These are phyloP conservation scores for Parathielavia hyrcaniae DNA, from an alignment of 495 filamentous ascomycete genomes.

Conservation along the genomic window DNA sequence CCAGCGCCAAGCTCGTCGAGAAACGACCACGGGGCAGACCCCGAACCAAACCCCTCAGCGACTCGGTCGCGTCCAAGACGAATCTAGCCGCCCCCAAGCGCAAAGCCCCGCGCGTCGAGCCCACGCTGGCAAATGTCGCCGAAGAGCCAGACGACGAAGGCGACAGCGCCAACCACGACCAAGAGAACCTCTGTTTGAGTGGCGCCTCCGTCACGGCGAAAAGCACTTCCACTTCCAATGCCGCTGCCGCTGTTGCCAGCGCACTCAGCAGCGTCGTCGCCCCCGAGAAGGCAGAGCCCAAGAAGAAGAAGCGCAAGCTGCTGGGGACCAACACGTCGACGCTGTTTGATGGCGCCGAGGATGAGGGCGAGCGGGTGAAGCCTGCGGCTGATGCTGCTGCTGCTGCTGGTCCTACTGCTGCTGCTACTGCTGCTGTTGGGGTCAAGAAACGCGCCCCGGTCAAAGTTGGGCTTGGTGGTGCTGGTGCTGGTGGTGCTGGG, in stretches of 20 bases:
- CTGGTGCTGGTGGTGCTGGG: slow-evolving; percentile 26
- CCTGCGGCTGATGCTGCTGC: slow-evolving; percentile 6
- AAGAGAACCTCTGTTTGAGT: slow-evolving; percentile 22
- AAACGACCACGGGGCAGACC: slow-evolving; percentile 39
- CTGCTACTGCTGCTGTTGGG: not conserved
- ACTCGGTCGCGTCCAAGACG: slow-evolving; percentile 40
- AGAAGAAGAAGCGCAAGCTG: slow-evolving; percentile 68
- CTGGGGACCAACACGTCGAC: slow-evolving; percentile 53
- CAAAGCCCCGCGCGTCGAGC: slow-evolving; percentile 20
- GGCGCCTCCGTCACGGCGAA: not conserved
- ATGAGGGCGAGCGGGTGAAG: slow-evolving; percentile 44
- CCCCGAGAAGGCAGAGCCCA: slow-evolving; percentile 38
- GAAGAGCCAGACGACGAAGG: slow-evolving; percentile 36
- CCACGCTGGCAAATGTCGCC: slow-evolving; percentile 44
- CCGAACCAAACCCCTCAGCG: slow-evolving; percentile 33
- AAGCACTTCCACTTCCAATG: slow-evolving; percentile 1
- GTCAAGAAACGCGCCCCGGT: slow-evolving; percentile 33
- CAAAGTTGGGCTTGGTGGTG: slow-evolving; percentile 21
- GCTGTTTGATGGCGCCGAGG: slow-evolving; percentile 74
- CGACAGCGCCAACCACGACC: slow-evolving; percentile 14
- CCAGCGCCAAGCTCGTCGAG: slow-evolving; percentile 14
- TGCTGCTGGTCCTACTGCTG: slow-evolving; percentile 19
- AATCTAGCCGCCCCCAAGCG: slow-evolving; percentile 31
- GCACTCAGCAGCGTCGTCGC: not conserved
- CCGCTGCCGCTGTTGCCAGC: slow-evolving; percentile 13